Percentiles rank a stretch among this genome's conserved stretches.
Evolutionary conservation across 495 filamentous ascomycete species (phyloP).

Genomic region (Xylaria longipes): DNA sequence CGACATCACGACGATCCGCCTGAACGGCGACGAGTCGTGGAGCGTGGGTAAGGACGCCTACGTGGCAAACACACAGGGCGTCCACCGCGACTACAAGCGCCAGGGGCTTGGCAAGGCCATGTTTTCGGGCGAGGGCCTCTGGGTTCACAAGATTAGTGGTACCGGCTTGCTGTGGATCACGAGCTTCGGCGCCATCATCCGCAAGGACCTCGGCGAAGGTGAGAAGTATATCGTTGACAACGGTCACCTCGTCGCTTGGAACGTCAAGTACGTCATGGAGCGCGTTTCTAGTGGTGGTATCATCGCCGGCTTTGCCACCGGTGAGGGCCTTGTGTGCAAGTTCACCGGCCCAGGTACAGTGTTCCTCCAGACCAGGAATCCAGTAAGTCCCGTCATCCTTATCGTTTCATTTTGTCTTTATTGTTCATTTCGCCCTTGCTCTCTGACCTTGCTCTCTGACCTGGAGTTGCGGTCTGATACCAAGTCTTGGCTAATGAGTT

Average conservation of each 20-base stretch:
- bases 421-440: not conserved
- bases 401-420: not conserved
- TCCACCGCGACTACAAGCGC: constrained; percentile 82
- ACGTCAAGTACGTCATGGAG: constrained; percentile 90
- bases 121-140: constrained; percentile 92
- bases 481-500: constrained; percentile 27
- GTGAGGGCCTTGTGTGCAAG: constrained; percentile 90
- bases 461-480: not conserved
- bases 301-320: constrained; percentile 76
- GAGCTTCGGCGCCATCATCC: constrained; percentile 92
- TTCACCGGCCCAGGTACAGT: constrained; percentile 92
- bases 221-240: constrained; percentile 95
- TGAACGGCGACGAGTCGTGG: constrained; percentile 76
- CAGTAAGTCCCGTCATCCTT: constrained; percentile 51
- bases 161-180: constrained; percentile 84
- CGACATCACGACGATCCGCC: constrained; percentile 81
- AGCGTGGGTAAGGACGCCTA: constrained; percentile 82
- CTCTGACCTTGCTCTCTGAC: not conserved
- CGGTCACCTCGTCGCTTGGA: constrained; percentile 96
- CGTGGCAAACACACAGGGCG: constrained; percentile 75
- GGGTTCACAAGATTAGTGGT: constrained; percentile 86
- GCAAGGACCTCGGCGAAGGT: constrained; percentile 83
- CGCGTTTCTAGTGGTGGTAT: constrained; percentile 89
- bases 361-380: constrained; percentile 92
- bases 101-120: constrained; percentile 90